phyloP scores from a whole-genome alignment of 2,329 filamentous ascomycete genomes.

The Alternaria triticina region DNA sequence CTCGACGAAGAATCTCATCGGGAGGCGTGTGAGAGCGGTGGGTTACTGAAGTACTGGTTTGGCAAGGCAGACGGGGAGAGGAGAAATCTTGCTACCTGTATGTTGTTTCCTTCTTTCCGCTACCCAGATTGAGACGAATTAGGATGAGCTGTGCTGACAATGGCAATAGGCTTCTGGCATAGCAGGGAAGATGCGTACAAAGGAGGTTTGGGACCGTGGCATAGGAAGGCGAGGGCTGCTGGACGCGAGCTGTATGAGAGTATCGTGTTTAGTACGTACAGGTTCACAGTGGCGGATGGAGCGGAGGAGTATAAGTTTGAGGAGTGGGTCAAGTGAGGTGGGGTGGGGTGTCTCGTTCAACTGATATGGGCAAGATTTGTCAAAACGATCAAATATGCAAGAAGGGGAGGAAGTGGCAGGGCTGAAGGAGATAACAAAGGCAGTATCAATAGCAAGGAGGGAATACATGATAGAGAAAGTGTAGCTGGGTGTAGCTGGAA shows the following conservation, averaged over 20 bases:
- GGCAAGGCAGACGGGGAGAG: constrained; percentile 72
- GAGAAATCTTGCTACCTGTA: constrained; percentile 78
- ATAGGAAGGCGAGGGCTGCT: constrained; percentile 59
- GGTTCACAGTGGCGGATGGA: constrained; percentile 70
- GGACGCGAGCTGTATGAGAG: constrained; percentile 55
- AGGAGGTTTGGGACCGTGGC: constrained; percentile 64
- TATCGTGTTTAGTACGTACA: constrained; percentile 50
- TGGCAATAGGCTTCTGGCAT: constrained; percentile 67
- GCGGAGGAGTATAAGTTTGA: constrained; percentile 64
- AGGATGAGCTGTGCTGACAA: constrained; percentile 1
- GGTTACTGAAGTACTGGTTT: constrained; percentile 94
- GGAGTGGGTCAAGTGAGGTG: constrained; percentile 26
- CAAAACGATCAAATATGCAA: neutral
- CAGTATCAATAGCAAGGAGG: neutral
- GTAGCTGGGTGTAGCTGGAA: neutral
- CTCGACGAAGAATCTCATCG: constrained; percentile 81
- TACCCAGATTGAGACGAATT: neutral
- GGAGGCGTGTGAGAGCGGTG: constrained; percentile 80
- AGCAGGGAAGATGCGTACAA: constrained; percentile 66
- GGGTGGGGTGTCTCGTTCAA: too few species aligned
- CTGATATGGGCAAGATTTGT: neutral
- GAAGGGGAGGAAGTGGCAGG: neutral
- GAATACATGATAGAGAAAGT: neutral
- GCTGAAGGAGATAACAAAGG: neutral
- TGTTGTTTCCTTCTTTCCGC: constrained; percentile 29